A percentile compares a stretch with the other conserved stretches of the same genome.
Evolutionary conservation across 441 rosid species (phyloP).

Genomic region (Macaranga tanarius): DNA sequence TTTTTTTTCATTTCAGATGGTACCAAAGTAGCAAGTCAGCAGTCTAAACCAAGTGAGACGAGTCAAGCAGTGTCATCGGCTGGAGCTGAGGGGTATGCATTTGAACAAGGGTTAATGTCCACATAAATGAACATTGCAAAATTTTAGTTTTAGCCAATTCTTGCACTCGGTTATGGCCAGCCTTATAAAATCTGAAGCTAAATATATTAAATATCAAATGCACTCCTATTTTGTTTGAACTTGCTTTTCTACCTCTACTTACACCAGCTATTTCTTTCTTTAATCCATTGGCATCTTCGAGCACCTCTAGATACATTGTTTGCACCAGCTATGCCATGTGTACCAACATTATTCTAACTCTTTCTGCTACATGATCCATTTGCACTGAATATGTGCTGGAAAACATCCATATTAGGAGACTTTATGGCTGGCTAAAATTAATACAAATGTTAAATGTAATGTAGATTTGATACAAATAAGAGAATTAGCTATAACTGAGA

Average conservation of each 20-base stretch:
- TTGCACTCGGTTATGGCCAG: neutral
- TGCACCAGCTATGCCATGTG: neutral
- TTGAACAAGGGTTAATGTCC: conserved; percentile 14
- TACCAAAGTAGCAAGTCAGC: conserved; percentile 47
- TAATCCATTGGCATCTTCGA: neutral
- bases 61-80: conserved; percentile 44
- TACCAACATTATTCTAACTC: neutral
- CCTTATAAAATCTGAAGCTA: neutral
- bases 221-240: neutral
- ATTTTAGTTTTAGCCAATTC: neutral
- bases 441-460: neutral
- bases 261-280: neutral
- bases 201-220: neutral
- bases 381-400: neutral
- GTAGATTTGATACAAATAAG: neutral
- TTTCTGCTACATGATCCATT: neutral
- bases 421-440: neutral
- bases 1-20: conserved; percentile 37
- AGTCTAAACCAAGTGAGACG: conserved; percentile 32
- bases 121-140: neutral
- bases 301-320: neutral
- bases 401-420: neutral
- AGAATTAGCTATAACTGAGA: neutral
- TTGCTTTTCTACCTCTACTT: neutral
- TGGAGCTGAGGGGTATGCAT: conserved; percentile 61